These are phyloP conservation scores for Solanum medicagineum DNA, from an alignment of 257 asterid species.

Conservation along the genomic window DNA sequence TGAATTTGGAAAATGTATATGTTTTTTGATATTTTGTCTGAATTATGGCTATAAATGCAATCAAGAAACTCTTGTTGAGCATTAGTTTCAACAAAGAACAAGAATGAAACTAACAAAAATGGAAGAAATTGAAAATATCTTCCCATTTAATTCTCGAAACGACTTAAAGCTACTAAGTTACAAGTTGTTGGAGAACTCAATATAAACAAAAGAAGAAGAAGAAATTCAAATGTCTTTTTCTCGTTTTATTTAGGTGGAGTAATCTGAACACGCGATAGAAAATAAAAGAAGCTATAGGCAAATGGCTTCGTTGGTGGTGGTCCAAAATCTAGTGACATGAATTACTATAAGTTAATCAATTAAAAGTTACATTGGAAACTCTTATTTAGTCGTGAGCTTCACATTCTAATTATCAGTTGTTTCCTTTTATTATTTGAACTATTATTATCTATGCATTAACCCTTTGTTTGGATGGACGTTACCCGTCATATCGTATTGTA, in stretches of 20 bases:
- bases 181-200: not conserved
- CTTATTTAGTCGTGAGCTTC: too few species aligned
- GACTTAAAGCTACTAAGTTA: not conserved
- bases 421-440: too few species aligned
- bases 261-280: not conserved
- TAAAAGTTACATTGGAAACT: too few species aligned
- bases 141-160: not conserved
- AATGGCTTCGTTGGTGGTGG: not conserved
- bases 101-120: not conserved
- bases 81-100: not conserved
- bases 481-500: too few species aligned
- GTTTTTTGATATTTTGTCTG: not conserved
- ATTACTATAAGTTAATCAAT: too few species aligned
- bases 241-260: not conserved
- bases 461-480: too few species aligned
- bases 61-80: not conserved
- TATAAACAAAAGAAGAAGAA: not conserved
- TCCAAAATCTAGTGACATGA: not conserved
- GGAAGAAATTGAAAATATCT: not conserved
- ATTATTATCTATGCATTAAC: not conserved
- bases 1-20: constrained; percentile 1
- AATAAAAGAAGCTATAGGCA: not conserved
- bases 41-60: not conserved
- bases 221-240: not conserved
- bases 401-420: too few species aligned